Conservation (phyloP, 176 grass and related monocot species). For the Zizania latifolia region DNA sequence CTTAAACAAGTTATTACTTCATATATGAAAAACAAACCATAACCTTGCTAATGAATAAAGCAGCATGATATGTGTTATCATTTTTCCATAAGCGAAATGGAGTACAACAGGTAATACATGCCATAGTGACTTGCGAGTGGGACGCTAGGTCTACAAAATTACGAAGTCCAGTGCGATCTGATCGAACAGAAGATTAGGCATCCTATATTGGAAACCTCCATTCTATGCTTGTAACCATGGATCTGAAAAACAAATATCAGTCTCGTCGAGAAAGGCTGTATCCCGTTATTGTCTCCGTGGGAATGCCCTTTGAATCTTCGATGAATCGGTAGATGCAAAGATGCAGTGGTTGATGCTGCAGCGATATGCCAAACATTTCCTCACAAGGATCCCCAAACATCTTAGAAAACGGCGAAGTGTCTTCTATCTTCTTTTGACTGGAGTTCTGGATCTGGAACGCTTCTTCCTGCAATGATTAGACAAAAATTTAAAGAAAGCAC, state of each 20-base stretch:
- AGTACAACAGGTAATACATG: neutral
- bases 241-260: too few relatives aligned
- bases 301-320: neutral
- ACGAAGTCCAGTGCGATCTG: neutral
- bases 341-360: neutral
- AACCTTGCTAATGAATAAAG: too few relatives aligned
- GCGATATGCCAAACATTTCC: neutral
- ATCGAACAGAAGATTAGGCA: neutral
- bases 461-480: constrained; percentile 39
- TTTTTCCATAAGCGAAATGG: neutral
- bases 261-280: neutral
- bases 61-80: neutral
- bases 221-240: neutral
- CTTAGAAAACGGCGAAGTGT: neutral
- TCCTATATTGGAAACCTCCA: neutral
- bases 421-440: constrained; percentile 48
- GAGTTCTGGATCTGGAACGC: constrained; percentile 50
- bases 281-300: neutral
- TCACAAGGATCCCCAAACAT: neutral
- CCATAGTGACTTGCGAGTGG: neutral
- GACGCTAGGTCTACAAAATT: neutral
- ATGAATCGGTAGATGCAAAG: neutral
- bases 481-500: neutral
- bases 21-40: too few relatives aligned
- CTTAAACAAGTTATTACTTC: too few relatives aligned